Conservation (phyloP, 768 basidiomycete species). For the Mycena amicta region DNA sequence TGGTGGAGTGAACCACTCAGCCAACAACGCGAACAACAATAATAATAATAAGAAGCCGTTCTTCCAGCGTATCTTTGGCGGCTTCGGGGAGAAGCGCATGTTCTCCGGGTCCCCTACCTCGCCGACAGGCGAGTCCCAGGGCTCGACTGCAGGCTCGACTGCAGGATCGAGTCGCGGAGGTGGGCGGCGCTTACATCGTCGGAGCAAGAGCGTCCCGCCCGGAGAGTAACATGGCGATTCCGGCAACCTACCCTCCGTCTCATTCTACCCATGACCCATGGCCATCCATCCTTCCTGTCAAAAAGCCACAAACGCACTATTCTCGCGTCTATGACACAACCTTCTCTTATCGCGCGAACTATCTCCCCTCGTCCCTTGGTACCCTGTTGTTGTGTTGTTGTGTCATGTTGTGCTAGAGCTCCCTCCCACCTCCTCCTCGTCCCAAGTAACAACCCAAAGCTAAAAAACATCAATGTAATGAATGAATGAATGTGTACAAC, state of each 20-base stretch:
- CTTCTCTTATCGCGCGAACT: not conserved
- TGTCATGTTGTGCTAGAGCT: no score
- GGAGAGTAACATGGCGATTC: constrained; percentile 11
- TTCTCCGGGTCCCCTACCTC: no score
- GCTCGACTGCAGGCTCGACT: not conserved
- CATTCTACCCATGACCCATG: no score
- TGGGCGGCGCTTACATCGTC: constrained; percentile 36
- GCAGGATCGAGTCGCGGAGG: constrained; percentile 32
- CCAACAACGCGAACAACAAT: no score
- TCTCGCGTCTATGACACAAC: not conserved
- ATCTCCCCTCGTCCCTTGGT: not conserved
- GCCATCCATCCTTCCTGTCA: not conserved
- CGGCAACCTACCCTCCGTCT: not conserved
- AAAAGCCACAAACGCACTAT: not conserved
- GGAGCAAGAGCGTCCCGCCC: constrained; percentile 21
- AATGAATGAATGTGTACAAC: not conserved
- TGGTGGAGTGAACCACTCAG: constrained; percentile 37
- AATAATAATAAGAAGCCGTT: constrained; percentile 67
- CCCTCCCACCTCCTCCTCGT: not conserved
- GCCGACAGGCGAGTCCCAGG: no score
- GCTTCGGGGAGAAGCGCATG: constrained; percentile 43
- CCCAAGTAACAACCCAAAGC: not conserved
- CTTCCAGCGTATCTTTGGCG: constrained; percentile 61
- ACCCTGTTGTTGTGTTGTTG: no score
- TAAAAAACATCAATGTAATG: not conserved